Evolutionary conservation across 208 protist genomes (phyloP).

Genomic region (Trypanosomatidae sp.): DNA sequence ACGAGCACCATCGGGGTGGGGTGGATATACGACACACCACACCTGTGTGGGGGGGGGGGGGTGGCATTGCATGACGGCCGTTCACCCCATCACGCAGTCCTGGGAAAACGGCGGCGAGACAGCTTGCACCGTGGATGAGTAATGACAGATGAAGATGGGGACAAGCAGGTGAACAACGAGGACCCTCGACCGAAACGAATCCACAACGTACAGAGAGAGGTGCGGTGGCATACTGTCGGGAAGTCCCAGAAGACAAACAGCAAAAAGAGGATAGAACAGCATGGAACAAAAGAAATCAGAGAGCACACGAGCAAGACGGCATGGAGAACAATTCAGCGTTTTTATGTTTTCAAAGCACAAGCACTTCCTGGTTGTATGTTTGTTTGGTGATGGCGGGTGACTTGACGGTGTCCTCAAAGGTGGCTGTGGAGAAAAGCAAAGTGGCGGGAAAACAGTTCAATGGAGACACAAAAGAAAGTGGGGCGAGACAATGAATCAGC

Average conservation of each 20-base stretch:
- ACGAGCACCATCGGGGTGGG: neutral
- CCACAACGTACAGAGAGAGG: too few species aligned
- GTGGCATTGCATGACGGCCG: neutral
- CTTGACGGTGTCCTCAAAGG: neutral
- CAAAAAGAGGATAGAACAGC: neutral
- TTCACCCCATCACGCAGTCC: neutral
- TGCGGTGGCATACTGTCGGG: neutral
- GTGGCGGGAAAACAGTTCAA: neutral
- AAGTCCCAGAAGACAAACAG: neutral
- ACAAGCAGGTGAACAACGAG: neutral
- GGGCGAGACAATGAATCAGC: neutral
- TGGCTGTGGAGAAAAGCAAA: neutral
- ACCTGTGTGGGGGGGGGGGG: neutral
- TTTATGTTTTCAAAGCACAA: neutral
- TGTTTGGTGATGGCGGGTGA: neutral
- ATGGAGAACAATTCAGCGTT: neutral
- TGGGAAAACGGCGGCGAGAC: too few species aligned
- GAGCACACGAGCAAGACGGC: neutral
- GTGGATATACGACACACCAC: neutral
- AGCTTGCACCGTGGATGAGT: neutral
- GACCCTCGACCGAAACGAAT: neutral
- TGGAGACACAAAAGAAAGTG: neutral
- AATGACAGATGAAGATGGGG: neutral
- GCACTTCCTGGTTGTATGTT: neutral
- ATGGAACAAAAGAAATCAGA: slow-evolving; percentile 2